Base-by-base conservation (phyloP, 192 early-diverging fungal species). In the Coemansia javaensis region DNA sequence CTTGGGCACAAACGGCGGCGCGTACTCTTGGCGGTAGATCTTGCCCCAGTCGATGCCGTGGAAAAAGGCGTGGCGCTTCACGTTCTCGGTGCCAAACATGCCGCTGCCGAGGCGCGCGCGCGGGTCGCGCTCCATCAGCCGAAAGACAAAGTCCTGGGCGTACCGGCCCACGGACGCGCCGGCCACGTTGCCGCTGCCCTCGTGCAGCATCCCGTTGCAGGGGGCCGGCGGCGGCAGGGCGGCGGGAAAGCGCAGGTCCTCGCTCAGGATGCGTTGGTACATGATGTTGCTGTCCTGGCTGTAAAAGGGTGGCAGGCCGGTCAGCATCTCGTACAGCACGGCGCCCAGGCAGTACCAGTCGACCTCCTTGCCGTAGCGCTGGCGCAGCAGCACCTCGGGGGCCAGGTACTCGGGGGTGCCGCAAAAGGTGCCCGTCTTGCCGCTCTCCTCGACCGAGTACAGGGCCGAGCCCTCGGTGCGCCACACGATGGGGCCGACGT, bases 321-420 rank as follows among this genome's bases (percentile, higher is more conserved):
- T 66, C 24, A 77, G 61, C 75, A 77, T 77, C 50, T 77, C 86
- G 47, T 80, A 89, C 40, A 87, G 71, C n/a, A 89, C 71, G 21
- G 87, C 81, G 4, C 86, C 86, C 8, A 89, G 76, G 20, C 84
- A 79, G 68, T 82, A 89, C 86, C 85, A 87, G 59, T 89, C 86
- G 18, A 89, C 82, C 15, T 77, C 76, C 27, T 78, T 78, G 47
- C 75, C 79, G 49, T 89, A 89, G 8, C 78, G 69, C 47, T 84
- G 64, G 5, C 80, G 78, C 46, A 75, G 51, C 15, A 87, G 53
- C 16, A 88, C 80, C 57, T 88, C 86, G 21, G 86, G 86, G 1
- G 86, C 85, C 37, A 88, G 65, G 39, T 85, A 82, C 60, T 77
- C 85, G 22, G 87, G 84, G 14, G 87, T 89, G 7, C 87, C 87